Evolutionary conservation across 2,329 filamentous ascomycete genomes (phyloP).

Genomic region (Neopestalotiopsis sp.): DNA sequence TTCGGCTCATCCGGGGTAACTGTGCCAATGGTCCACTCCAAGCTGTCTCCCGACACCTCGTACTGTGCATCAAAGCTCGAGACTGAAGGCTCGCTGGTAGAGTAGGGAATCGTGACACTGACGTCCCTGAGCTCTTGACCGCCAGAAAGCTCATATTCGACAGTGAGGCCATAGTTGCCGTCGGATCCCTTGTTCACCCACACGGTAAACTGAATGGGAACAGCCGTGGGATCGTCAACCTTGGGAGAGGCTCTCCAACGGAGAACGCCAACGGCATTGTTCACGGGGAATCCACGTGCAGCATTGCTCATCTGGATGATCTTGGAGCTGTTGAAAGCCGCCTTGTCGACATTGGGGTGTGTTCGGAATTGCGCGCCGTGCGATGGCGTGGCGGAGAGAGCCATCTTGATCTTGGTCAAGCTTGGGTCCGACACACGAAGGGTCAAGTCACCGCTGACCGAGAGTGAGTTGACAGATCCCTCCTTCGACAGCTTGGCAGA

Average conservation of each 20-base stretch:
- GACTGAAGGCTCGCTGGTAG: constrained; percentile 82
- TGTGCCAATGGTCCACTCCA: constrained; percentile 92
- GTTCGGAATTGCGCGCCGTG: constrained; percentile 91
- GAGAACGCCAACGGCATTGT: constrained; percentile 90
- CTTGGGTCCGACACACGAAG: constrained; percentile 87
- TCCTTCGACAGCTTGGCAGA: constrained; percentile 88
- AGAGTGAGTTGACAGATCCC: constrained; percentile 82
- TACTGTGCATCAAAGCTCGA: constrained; percentile 95
- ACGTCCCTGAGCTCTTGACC: constrained; percentile 82
- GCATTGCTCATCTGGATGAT: constrained; percentile 89
- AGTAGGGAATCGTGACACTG: constrained; percentile 84
- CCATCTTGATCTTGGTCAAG: constrained; percentile 90
- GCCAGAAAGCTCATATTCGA: constrained; percentile 93
- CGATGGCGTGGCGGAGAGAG: constrained; percentile 75
- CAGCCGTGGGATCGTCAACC: constrained; percentile 76
- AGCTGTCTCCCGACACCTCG: constrained; percentile 87
- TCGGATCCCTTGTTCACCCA: constrained; percentile 92
- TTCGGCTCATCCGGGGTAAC: constrained; percentile 82
- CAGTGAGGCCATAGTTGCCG: constrained; percentile 84
- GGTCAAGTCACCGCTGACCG: constrained; percentile 90
- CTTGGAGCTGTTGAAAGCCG: constrained; percentile 81
- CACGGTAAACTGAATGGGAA: constrained; percentile 95
- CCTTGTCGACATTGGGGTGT: constrained; percentile 94
- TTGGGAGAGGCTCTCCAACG: constrained; percentile 89
- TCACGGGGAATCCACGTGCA: constrained; percentile 88